These are phyloP conservation scores for Schoenoplectus triqueter DNA, from an alignment of 202 grass and related monocot species.

Conservation along the genomic window DNA sequence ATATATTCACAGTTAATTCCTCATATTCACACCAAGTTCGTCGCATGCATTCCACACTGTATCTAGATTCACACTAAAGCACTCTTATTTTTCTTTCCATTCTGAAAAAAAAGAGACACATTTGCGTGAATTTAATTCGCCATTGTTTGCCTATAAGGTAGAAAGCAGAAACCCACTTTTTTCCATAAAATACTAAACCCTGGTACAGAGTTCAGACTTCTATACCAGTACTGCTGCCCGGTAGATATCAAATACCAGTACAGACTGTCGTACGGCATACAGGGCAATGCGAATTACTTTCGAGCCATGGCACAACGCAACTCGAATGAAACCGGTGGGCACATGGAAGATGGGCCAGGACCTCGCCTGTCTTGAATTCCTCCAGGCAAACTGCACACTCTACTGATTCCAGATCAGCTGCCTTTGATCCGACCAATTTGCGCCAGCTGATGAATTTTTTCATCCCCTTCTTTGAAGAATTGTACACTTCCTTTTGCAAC, in stretches of 20 bases:
- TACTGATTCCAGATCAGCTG: constrained; percentile 44
- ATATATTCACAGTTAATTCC: constrained; percentile 23
- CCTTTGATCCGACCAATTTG: constrained; percentile 55
- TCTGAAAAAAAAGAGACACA: neutral
- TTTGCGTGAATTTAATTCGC: neutral
- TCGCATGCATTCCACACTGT: neutral
- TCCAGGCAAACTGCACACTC: constrained; percentile 92
- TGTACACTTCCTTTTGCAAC: constrained; percentile 76
- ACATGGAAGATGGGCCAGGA: constrained; percentile 66
- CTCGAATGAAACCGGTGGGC: constrained; percentile 81
- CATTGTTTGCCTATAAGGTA: neutral
- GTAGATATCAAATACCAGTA: neutral
- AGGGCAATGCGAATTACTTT: constrained; percentile 60
- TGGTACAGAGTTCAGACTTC: neutral
- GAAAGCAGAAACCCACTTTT: neutral
- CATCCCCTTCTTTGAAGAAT: constrained; percentile 57
- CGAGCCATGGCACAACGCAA: constrained; percentile 82
- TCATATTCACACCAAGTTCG: neutral
- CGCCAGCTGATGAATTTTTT: constrained; percentile 73
- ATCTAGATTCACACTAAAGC: neutral
- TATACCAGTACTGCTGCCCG: neutral
- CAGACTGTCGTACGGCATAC: constrained; percentile 66
- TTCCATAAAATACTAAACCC: neutral
- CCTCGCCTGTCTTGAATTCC: constrained; percentile 68
- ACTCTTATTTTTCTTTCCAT: constrained; percentile 21